Base-by-base conservation (phyloP, 139 green algal species). In the Micromonas pusilla region DNA sequence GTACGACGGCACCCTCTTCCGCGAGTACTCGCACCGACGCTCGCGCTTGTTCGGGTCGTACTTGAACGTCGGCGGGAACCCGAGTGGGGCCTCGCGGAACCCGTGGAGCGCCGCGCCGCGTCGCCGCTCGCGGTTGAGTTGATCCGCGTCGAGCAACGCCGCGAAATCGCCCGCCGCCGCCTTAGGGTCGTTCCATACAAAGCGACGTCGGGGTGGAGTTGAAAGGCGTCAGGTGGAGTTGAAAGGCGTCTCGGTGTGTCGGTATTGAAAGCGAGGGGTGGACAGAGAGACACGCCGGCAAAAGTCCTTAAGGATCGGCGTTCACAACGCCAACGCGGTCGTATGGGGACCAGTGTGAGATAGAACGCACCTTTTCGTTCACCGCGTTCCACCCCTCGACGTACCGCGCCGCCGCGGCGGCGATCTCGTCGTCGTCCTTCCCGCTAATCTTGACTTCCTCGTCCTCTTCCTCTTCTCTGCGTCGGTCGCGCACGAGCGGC, bases 11-110 rank as follows among this genome's bases (percentile, higher is more conserved):
- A 80, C 4, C 3, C 75, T 57, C 0, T 80, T 80, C 19, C 21
- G n/a, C 13, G 25, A 66, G 57, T 68, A 80, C 60, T 62, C 52
- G 75, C 21, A 80, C 4, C 3, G 57, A 60, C 0, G 75, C 75
- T 16, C 21, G n/a, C 13, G 25, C 62, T 4, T 68, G 75, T 62
- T 62, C 52, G 25, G 5, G 26, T 68, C n/a, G 62, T 26, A n/a
- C 36, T 80, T 80, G 60, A 80, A 80, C 39, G 75, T 74, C 5
- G 75, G 75, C 1, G 9, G 16, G 3, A 73, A 80, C 31, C 6
- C n/a, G 13, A 72, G 57, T 16, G 75, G 38, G 20, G 23, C 25
- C 75, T 80, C 75, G 19, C 16, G 26, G 30, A 80, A 80, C 21
- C 75, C 75, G n/a, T 45, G 26, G 6, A 80, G 28, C 13, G 21